A percentile compares a stretch with the other conserved stretches of the same genome.
Conservation (phyloP, 192 early-diverging fungal species). For the Podila epigama region DNA sequence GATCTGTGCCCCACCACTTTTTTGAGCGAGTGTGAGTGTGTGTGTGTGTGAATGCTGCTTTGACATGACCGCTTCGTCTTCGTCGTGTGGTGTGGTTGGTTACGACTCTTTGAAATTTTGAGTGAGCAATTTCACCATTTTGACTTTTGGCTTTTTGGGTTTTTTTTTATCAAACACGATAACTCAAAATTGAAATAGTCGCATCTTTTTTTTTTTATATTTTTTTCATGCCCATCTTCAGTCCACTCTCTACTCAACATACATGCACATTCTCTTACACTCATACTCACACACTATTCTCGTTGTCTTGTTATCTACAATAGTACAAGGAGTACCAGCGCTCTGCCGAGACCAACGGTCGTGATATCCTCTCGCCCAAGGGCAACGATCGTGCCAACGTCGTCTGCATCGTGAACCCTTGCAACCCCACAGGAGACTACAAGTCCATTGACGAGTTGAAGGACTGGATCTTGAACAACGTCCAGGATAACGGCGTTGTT, state of each 20-base stretch:
- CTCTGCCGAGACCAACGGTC: constrained; percentile 78
- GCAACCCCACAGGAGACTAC: constrained; percentile 92
- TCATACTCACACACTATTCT: no score
- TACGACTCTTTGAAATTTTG: not conserved
- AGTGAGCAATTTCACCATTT: no score
- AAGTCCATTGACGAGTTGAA: constrained; percentile 76
- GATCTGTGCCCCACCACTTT: constrained; percentile 15
- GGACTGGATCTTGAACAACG: constrained; percentile 78
- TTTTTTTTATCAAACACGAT: no score
- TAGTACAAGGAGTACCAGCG: constrained; percentile 93
- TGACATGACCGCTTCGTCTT: not conserved
- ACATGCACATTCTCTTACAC: no score
- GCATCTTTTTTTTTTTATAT: not conserved
- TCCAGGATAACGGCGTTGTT: constrained; percentile 78
- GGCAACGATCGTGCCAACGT: constrained; percentile 69
- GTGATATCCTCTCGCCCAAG: constrained; percentile 66
- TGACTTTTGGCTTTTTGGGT: no score
- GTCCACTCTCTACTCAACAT: no score
- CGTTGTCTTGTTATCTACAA: not conserved
- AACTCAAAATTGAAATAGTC: not conserved
- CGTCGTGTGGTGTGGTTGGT: no score
- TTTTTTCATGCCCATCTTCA: not conserved
- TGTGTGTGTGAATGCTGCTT: not conserved
- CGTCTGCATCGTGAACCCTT: constrained; percentile 89
- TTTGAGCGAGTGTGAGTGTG: not conserved